Evolutionary conservation across 345 rosid genomes (phyloP), one percentile per base, ranked within the genome.

Genomic region (Theobroma cacao): DNA sequence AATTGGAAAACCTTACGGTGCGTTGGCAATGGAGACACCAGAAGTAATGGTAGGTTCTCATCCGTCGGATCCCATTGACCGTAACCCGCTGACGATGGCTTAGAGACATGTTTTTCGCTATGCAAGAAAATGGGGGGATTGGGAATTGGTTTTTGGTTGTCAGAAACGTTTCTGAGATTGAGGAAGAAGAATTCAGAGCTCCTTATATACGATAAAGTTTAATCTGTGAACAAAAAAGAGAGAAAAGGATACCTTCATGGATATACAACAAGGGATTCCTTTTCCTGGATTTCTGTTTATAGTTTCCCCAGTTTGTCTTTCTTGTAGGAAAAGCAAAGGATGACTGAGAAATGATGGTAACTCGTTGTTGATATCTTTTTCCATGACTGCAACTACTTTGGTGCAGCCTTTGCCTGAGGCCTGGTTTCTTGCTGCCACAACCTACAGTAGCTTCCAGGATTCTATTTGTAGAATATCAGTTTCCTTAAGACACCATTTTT

Each of bases 1-100:
- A 60, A 53, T 84, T 81, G 70, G 80, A 59, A 11, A 93, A 84
- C 74, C 95, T 88, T 45, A 85, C 36, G 55, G 87, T 74, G 5
- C 92, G 82, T 47, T 74, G 89, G 80, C 98, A 94, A 34, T 65
- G 83, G 61, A 81, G 89, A 75, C 98, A 94, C 89, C 93, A 86
- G 75, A 87, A 89, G 87, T 80, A 89, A 79, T 85, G 97, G 64
- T 84, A 90, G 34, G 88, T 89, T 83, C 93, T 87, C 80, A 82
- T 88, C 81, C 97, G 83, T 81, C 87, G 75, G 73, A 83, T 63
- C 61, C 95, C 92, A 41, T 88, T 88, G 48, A 91, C 94, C 0
- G 75, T 40, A 2, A 90, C 78, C 12, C 89, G 88, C 67, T 90
- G 93, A 20, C 84, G 89, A 59, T 74, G n/a, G 67, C 78, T 50